Evolutionary conservation across 164 flowering plant genomes (phyloP).

Genomic region (Chimonanthus salicifolius): DNA sequence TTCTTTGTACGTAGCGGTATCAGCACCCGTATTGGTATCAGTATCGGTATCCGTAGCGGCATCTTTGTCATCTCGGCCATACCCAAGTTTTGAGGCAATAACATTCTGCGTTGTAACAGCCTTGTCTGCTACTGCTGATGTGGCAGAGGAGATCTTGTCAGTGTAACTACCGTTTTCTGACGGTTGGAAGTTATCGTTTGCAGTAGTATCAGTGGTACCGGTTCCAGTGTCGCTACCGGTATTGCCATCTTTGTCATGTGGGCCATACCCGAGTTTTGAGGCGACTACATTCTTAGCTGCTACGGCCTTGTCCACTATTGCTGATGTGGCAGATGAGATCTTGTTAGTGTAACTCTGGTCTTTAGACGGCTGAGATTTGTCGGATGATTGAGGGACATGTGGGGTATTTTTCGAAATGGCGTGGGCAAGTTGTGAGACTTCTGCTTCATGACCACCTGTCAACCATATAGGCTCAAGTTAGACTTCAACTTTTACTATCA

Average conservation of each 20-base stretch:
- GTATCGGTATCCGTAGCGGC: not conserved
- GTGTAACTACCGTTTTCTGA: not conserved
- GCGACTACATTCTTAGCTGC: not conserved
- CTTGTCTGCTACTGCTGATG: not conserved
- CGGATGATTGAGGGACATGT: not conserved
- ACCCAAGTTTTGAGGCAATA: not conserved
- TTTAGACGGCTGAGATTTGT: not conserved
- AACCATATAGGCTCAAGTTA: no score
- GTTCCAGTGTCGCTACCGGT: no score
- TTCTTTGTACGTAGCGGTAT: not conserved
- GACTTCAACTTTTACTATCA: no score
- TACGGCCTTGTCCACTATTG: not conserved
- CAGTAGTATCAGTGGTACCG: no score
- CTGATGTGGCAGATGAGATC: not conserved
- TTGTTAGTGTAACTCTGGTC: not conserved
- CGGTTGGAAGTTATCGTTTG: not conserved
- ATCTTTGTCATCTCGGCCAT: not conserved
- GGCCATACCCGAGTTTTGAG: not conserved
- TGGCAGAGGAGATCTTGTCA: not conserved
- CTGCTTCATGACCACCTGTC: constrained; percentile 41
- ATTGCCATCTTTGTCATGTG: not conserved
- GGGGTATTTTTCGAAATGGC: constrained; percentile 24
- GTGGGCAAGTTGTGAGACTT: constrained; percentile 23
- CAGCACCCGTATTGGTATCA: not conserved
- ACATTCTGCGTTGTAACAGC: not conserved